Conservation (phyloP, 2,329 filamentous ascomycete species). For the Sclerotinia spermophila region DNA sequence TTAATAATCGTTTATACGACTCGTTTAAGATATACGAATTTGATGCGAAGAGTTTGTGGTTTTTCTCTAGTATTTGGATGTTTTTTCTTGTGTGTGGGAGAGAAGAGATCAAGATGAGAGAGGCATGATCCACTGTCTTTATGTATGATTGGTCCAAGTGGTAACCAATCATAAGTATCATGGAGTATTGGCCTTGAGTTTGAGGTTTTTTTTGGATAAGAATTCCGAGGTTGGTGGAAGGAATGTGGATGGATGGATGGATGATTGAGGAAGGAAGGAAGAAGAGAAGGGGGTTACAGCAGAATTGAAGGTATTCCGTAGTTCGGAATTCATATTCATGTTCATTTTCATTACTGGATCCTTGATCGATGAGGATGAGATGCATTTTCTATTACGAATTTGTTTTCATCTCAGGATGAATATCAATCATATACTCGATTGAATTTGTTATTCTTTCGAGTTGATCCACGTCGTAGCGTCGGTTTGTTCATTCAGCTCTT, state of each 20-base stretch:
- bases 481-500: neutral
- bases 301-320: slow-evolving; percentile 8
- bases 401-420: neutral
- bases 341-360: slow-evolving; percentile 1
- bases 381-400: slow-evolving; percentile 13
- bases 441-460: neutral
- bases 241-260: neutral
- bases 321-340: slow-evolving; percentile 1
- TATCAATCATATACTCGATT: too few relatives aligned
- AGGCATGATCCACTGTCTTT: neutral
- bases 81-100: neutral
- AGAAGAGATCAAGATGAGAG: neutral
- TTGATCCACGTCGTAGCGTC: neutral
- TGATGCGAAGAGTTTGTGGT: slow-evolving; percentile 6
- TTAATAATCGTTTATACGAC: neutral
- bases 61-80: slow-evolving; percentile 4
- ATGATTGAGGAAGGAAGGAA: neutral
- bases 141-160: slow-evolving; percentile 11
- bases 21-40: neutral
- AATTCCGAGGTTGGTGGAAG: neutral
- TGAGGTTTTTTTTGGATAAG: neutral
- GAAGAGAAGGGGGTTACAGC: neutral
- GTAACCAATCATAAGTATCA: slow-evolving; percentile 2
- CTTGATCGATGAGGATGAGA: neutral
- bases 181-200: neutral